Conservation (phyloP, 345 rosid genomes). For the Citrus sinensis region DVS_A1.0 CM039163.1:48864001-48864500, state of each 20-base stretch:
- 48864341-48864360: background rate
- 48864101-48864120: slow-evolving; percentile 52
- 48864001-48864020: slow-evolving; percentile 99
- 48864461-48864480: slow-evolving; percentile 83
- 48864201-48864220: background rate
- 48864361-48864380: slow-evolving; percentile 11
- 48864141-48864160: slow-evolving; percentile 75
- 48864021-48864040: slow-evolving; percentile 90
- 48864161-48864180: slow-evolving; percentile 87
- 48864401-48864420: slow-evolving; percentile 88
- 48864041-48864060: slow-evolving; percentile 97
- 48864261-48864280: slow-evolving; percentile 2
- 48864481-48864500: slow-evolving; percentile 82
- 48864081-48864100: slow-evolving; percentile 83
- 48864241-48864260: slow-evolving; percentile 5
- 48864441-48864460: slow-evolving; percentile 96
- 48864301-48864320: background rate
- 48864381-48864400: slow-evolving; percentile 66
- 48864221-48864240: background rate
- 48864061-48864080: slow-evolving; percentile 94
- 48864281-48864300: background rate
- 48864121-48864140: slow-evolving; percentile 62
- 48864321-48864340: background rate
- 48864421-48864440: slow-evolving; percentile 91
- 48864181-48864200: slow-evolving; percentile 22